These are phyloP conservation scores for Exophiala xenobiotica DNA, from an alignment of 2,329 filamentous ascomycete genomes.

Conservation along the genomic window DNA sequence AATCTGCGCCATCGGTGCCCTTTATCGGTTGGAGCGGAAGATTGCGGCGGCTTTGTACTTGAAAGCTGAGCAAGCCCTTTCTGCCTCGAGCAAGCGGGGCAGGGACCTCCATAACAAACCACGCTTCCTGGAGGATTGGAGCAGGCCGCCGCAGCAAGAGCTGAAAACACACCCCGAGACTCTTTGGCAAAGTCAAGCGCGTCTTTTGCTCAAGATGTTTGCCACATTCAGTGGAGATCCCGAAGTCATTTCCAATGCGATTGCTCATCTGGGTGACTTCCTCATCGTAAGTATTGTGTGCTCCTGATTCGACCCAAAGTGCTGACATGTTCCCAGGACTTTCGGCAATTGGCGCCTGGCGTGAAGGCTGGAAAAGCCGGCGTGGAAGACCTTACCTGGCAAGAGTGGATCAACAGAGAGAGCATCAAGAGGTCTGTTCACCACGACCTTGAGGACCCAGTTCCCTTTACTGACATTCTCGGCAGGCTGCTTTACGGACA, in stretches of 20 bases:
- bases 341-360: conserved; percentile 14
- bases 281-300: conserved; percentile 10
- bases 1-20: conserved; percentile 40
- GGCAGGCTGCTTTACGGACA: conserved; percentile 35
- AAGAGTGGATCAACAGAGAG: conserved; percentile 35
- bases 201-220: conserved; percentile 33
- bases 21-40: conserved; percentile 36
- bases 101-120: conserved; percentile 13
- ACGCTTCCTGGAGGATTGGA: conserved; percentile 21
- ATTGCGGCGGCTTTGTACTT: conserved; percentile 29
- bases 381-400: conserved; percentile 28
- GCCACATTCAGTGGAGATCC: conserved; percentile 34
- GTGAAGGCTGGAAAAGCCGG: conserved; percentile 11
- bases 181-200: conserved; percentile 37
- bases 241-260: conserved; percentile 28
- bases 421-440: conserved; percentile 30
- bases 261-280: conserved; percentile 26
- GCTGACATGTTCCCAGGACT: conserved; percentile 10
- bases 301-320: not conserved
- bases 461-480: conserved; percentile 1
- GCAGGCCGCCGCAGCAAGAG: conserved; percentile 1
- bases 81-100: not conserved
- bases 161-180: conserved; percentile 12
- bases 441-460: not conserved
- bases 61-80: conserved; percentile 19